Evolutionary conservation across 768 basidiomycete genomes (phyloP).

Genomic region (Lactarius deliciosus): DNA sequence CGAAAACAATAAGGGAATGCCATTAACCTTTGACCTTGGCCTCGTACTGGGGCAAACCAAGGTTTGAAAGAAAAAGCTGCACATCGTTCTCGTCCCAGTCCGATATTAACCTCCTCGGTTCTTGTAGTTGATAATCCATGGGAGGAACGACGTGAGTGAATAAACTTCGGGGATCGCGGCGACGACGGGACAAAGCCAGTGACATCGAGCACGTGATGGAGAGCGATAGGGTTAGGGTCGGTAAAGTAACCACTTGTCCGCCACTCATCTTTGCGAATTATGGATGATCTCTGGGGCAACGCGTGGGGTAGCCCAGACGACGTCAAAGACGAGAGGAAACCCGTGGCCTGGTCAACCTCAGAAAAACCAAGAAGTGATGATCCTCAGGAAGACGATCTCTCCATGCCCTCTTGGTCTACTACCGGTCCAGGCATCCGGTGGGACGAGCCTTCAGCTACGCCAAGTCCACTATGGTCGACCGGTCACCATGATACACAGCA

Average conservation of each 20-base stretch:
- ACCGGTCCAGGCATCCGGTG: slow-evolving; percentile 45
- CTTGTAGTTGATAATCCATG: slow-evolving; percentile 37
- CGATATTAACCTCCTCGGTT: slow-evolving; percentile 36
- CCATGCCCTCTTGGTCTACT: slow-evolving; percentile 57
- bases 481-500: slow-evolving; percentile 30
- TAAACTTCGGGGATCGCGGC: slow-evolving; percentile 17
- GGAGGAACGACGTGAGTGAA: slow-evolving; percentile 16
- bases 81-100: slow-evolving; percentile 83
- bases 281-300: slow-evolving; percentile 80
- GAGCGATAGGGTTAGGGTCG: not conserved
- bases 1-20: slow-evolving; percentile 30
- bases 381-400: slow-evolving; percentile 55
- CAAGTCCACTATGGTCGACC: slow-evolving; percentile 45
- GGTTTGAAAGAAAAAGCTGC: slow-evolving; percentile 67
- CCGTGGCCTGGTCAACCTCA: slow-evolving; percentile 16
- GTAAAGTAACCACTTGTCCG: not conserved
- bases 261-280: slow-evolving; percentile 31
- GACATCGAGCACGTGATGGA: slow-evolving; percentile 13
- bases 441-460: slow-evolving; percentile 46
- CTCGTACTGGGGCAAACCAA: slow-evolving; percentile 88
- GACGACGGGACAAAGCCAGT: not conserved
- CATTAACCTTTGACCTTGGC: slow-evolving; percentile 70
- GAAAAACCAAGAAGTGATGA: slow-evolving; percentile 29
- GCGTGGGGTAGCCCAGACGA: slow-evolving; percentile 55
- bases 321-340: slow-evolving; percentile 6